These are phyloP conservation scores for Dictyostelium capitatum DNA, from an alignment of 78 protist genomes.

Conservation along the genomic window DNA sequence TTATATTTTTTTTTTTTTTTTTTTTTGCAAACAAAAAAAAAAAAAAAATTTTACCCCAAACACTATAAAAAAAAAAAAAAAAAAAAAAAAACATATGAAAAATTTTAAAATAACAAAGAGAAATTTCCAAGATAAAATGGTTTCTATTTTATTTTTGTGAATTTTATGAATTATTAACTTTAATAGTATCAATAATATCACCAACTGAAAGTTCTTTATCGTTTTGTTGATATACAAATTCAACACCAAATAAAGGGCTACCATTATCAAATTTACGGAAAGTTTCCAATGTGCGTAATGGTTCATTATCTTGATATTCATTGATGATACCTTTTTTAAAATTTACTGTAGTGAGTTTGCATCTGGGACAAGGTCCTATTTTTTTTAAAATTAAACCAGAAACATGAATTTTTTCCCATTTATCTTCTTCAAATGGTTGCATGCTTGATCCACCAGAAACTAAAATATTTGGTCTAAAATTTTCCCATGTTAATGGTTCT, in stretches of 20 bases:
- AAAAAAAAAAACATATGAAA: no score
- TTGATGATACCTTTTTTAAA: neutral
- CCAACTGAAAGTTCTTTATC: conserved; percentile 26
- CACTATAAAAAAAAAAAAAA: no score
- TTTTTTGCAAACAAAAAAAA: no score
- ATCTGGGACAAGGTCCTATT: conserved; percentile 7
- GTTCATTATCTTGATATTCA: conserved; percentile 40
- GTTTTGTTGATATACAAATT: neutral
- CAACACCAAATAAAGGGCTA: conserved; percentile 23
- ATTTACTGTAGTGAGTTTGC: conserved; percentile 27
- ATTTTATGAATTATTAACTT: neutral
- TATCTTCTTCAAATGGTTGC: conserved; percentile 42
- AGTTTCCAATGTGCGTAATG: conserved; percentile 25
- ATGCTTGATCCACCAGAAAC: neutral
- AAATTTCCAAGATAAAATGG: no score
- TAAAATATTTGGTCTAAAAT: conserved; percentile 57
- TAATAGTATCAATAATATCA: conserved; percentile 25
- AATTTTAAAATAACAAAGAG: no score
- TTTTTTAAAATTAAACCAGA: neutral
- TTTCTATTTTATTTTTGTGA: no score
- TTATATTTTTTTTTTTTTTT: no score
- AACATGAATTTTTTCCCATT: neutral
- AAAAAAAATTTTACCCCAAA: no score
- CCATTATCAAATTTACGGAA: neutral
- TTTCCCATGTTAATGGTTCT: neutral